A percentile compares a stretch with the other conserved stretches of the same genome.
These are phyloP conservation scores for Cryptosporidium meleagridis DNA, from an alignment of 169 alveolate genomes.

Conservation along the genomic window DNA sequence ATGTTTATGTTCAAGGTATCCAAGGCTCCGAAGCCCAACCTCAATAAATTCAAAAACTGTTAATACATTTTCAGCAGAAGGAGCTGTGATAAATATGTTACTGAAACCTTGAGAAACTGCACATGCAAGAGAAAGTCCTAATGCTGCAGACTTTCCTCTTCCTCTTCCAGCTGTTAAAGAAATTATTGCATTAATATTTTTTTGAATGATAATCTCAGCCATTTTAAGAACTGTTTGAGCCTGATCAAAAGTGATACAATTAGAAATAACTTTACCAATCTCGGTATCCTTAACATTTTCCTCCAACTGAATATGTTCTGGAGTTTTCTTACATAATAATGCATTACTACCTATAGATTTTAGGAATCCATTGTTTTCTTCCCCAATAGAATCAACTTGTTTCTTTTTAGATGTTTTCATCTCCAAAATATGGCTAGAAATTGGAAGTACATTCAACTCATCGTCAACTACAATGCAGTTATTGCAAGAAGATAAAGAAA, in stretches of 20 bases:
- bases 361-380: background rate
- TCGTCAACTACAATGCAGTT: slow-evolving; percentile 97
- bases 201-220: slow-evolving; percentile 84
- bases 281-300: slow-evolving; percentile 66
- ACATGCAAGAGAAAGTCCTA: slow-evolving; percentile 94
- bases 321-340: background rate
- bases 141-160: slow-evolving; percentile 99
- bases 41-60: slow-evolving; percentile 97
- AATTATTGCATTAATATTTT: slow-evolving; percentile 79
- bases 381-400: background rate
- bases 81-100: slow-evolving; percentile 97
- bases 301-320: slow-evolving; percentile 39
- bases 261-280: slow-evolving; percentile 74
- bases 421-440: slow-evolving; percentile 83
- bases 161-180: slow-evolving; percentile 98
- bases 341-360: background rate
- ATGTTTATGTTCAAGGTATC: slow-evolving; percentile 91
- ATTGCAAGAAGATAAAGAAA: slow-evolving; percentile 85
- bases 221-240: slow-evolving; percentile 88
- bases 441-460: slow-evolving; percentile 97
- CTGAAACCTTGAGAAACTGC: slow-evolving; percentile 91
- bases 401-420: slow-evolving; percentile 43
- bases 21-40: slow-evolving; percentile 92
- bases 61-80: slow-evolving; percentile 96
- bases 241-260: slow-evolving; percentile 83